Evolutionary conservation across 805 yeast species (phyloP), one percentile per base, ranked within the genome.

Genomic region (Wickerhamiella sorbophila): DNA sequence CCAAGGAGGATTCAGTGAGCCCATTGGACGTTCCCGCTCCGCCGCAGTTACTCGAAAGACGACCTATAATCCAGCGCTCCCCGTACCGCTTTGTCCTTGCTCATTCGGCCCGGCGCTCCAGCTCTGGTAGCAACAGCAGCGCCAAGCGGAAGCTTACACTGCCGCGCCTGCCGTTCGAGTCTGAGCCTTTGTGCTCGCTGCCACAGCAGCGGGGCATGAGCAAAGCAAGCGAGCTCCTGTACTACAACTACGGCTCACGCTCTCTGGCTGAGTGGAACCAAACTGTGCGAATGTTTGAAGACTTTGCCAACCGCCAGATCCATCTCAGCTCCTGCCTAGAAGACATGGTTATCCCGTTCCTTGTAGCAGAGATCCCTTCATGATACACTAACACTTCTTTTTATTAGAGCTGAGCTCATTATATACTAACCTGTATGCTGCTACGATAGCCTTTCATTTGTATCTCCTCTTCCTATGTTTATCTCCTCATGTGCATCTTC

Each of bases 211-310:
- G 5, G 38, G 24, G 12, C 31, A 31, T 27, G 38, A 31, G 33
- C 38, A 33, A 36, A 27, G 43, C 19, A 22, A 33, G 17, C 31
- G 20, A 22, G 6, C 41, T 50, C 43, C 52, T 32, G 45, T 53
- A 49, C 38, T 62, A 63, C 64, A 61, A 58, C 45, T 65, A 64
- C 43, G 56, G 62, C 15, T 64, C 65, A 9, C 51, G 63, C 21
- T 54, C 69, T 16, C 45, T 65, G 19, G 52, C 60, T 26, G 69
- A 64, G 41, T 64, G 69, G 69, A 55, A 54, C 37, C 42, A 48
- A 3, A 50, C 52, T 8, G 65, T 63, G 33, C 35, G 44, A 5
- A 56, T 58, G 40, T 65, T 58, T 41, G 68, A 64, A 47, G 55
- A 60, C 34, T 64, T 54, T 47, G 61, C 59, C 4, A 31, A 38